Evolutionary conservation across 31 red algal genomes (phyloP), one percentile per base, ranked within the genome.

Genomic region (Asparagopsis taxiformis): DNA sequence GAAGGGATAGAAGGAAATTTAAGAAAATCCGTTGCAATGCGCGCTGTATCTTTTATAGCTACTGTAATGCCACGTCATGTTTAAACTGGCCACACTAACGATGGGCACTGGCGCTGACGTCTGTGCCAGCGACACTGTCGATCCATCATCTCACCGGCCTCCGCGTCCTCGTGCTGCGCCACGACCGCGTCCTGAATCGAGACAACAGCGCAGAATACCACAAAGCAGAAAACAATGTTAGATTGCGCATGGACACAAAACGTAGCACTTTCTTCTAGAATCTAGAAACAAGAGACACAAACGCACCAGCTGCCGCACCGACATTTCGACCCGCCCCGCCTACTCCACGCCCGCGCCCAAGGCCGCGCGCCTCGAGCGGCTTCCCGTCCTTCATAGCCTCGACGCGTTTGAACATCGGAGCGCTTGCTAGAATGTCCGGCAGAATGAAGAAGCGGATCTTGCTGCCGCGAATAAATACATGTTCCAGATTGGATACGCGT

Each of bases 391-490:
- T 88, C 62, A 88, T 43, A 43, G 91, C 84, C 64, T 95, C 70
- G 28, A 88, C 78, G 13, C 82, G 72, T 37, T 90, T 77, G 30
- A 95, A 95, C 84, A 95, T 95, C 0, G 94, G 94, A 22, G 94
- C 94, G 61, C 64, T 72, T 22, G 82, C 88, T 4, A 97, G 71
- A 50, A 92, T 81, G 41, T 97, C 94, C 48, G 94, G 94, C 4
- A 97, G 60, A 20, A 97, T 82, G 50, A 97, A 79, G 67, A 97
- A 75, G 0, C 75, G 30, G 38, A 97, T 72, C 70, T 88, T 93
- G 46, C 66, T 76, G 35, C 94, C 94, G 41, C 94, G 59, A 50
- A 97, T 84, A 36, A 97, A 92, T 1, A 97, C 89, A 32, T 97
- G 77, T 32, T 88, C 84, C 36, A 92, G 57, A 28, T 61, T 66